Base-by-base conservation (phyloP, 2,329 filamentous ascomycete genomes). In the Paraphoma chrysanthemicola region DNA sequence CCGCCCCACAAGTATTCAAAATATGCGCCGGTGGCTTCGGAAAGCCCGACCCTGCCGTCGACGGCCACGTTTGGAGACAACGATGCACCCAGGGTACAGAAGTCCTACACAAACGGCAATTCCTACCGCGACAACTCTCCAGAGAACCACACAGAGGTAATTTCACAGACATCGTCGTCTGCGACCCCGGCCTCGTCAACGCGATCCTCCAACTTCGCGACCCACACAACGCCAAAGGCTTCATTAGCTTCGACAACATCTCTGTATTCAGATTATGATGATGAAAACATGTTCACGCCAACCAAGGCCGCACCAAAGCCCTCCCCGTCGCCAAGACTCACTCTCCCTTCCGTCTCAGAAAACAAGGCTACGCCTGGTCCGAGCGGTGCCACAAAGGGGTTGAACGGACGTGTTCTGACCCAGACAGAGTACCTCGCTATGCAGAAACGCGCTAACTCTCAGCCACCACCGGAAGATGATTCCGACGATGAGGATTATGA, bases 401-500 rank as follows among this genome's bases (percentile, higher is more conserved):
- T 54, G 29, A 56, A 62, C 38, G 66, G 64, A 12, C 66, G 67
- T n/a, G 69, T 75, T 47, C 69, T 76, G 69, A 71, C 72, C 10
- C 67, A 72, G 51, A 69, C 69, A 4, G 69, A 77, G 53, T 75
- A 73, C 43, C 65, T 66, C 11, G 67, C 69, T 33, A 67, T 72
- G 46, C 69, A 76, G 51, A 62, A 69, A 53, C 61, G 62, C 29
- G 65, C 68, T 30, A 62, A 65, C 42, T 57, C 62, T 7, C 63
- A 74, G 38, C 61, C 72, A n/a, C 50, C 57, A 2, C 58, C 65
- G 17, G 60, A 68, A 7, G 68, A 73, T 41, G 69, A 65, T 54
- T 70, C 69, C 2, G 71, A 72, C 8, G 70, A 74, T 8, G 72
- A 75, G 36, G 71, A 76, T 44, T 75, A 76, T 51, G 74, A 77